phyloP scores from a whole-genome alignment of 257 asterid species.

The Nicotiana tabacum region DNA sequence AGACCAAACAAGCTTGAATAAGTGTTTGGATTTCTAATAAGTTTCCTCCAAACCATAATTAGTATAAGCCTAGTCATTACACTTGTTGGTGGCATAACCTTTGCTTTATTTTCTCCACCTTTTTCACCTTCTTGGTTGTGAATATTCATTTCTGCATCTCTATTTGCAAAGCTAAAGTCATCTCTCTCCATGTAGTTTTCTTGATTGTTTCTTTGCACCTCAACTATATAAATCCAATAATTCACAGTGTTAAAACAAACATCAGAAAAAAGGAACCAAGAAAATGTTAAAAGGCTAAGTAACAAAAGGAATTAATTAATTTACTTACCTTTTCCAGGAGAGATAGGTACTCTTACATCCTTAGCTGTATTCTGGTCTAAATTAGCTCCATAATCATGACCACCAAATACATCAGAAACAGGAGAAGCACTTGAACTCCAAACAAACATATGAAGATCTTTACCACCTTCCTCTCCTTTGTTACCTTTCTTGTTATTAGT shows the following conservation, averaged over 20 bases:
- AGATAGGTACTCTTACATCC: constrained; percentile 55
- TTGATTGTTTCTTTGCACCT: constrained; percentile 43
- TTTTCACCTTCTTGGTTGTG: constrained; percentile 31
- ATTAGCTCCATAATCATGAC: constrained; percentile 48
- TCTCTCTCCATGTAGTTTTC: constrained; percentile 55
- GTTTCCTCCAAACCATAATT: constrained; percentile 98
- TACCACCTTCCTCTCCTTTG: constrained; percentile 46
- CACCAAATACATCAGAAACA: constrained; percentile 82
- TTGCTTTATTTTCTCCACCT: constrained; percentile 40
- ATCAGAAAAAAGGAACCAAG: not conserved
- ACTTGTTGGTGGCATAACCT: constrained; percentile 87
- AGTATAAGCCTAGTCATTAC: constrained; percentile 95
- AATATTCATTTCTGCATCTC: constrained; percentile 26
- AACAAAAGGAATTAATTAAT: not conserved
- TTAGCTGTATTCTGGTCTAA: constrained; percentile 48
- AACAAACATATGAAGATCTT: constrained; percentile 87
- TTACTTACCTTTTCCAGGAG: constrained; percentile 57
- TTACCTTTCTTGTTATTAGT: constrained; percentile 34
- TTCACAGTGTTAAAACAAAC: not conserved
- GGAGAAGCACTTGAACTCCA: constrained; percentile 96
- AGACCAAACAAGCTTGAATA: constrained; percentile 85
- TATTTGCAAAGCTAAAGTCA: constrained; percentile 58
- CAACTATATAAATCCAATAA: constrained; percentile 21
- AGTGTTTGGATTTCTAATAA: constrained; percentile 93
- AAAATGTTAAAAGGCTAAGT: not conserved